Evolutionary conservation across 2,329 filamentous ascomycete species (phyloP).

Genomic region (Nothophoma quercina): DNA sequence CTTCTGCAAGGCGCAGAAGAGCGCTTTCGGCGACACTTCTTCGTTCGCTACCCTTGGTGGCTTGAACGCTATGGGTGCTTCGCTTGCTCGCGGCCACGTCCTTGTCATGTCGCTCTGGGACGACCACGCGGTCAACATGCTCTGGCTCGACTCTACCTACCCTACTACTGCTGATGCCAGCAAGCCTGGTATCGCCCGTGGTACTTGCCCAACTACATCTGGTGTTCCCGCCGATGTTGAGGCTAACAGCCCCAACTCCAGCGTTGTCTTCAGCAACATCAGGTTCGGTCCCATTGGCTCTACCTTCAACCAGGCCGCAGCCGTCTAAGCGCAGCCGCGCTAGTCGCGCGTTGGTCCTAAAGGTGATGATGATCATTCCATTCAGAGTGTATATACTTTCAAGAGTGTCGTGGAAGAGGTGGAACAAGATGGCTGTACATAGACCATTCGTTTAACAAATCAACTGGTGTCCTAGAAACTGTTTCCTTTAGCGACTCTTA

Average conservation of each 20-base stretch:
- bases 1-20: slow-evolving; percentile 66
- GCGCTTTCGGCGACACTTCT: slow-evolving; percentile 62
- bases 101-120: slow-evolving; percentile 70
- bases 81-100: slow-evolving; percentile 66
- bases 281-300: slow-evolving; percentile 51
- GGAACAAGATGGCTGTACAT: neutral
- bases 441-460: slow-evolving; percentile 10
- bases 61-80: slow-evolving; percentile 62
- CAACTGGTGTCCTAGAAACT: slow-evolving; percentile 2
- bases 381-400: slow-evolving; percentile 9
- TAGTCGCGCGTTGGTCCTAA: too few relatives aligned
- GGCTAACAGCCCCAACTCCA: slow-evolving; percentile 42
- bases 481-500: neutral
- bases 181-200: slow-evolving; percentile 46
- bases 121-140: slow-evolving; percentile 73
- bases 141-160: slow-evolving; percentile 76
- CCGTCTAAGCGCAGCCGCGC: slow-evolving; percentile 38
- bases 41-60: slow-evolving; percentile 65
- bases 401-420: neutral
- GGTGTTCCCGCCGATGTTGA: slow-evolving; percentile 49
- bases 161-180: slow-evolving; percentile 54
- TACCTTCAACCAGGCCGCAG: slow-evolving; percentile 42
- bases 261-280: slow-evolving; percentile 52
- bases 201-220: slow-evolving; percentile 48
- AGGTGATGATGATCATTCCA: neutral